Percentiles rank a stretch among this genome's conserved stretches.
These are phyloP conservation scores for Populus trichocarpa DNA, from an alignment of 441 rosid genomes.

Conservation along the genomic window DNA sequence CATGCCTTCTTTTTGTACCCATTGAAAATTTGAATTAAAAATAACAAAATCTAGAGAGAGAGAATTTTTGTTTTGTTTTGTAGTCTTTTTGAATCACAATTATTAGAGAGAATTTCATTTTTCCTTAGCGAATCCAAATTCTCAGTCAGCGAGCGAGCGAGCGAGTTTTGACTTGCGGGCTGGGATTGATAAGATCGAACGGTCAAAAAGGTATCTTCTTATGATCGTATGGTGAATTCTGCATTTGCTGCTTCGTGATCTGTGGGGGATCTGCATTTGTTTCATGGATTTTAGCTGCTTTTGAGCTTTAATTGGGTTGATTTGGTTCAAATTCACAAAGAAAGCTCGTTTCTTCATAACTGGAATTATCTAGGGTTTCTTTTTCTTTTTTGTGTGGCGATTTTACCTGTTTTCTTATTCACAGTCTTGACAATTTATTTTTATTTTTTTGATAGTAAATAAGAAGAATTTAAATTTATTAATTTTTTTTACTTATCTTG, in stretches of 20 bases:
- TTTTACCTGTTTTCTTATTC: neutral
- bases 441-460: no score
- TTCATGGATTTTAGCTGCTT: neutral
- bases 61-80: neutral
- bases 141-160: neutral
- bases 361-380: no score
- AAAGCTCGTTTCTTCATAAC: no score
- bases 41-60: neutral
- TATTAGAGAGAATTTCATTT: neutral
- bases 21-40: no score
- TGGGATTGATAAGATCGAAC: neutral
- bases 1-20: neutral
- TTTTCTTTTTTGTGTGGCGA: no score
- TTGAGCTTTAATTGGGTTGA: neutral
- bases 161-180: neutral
- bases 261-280: neutral
- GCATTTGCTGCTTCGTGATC: neutral
- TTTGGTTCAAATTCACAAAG: neutral
- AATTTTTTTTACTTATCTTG: conserved; percentile 17
- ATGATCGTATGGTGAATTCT: neutral
- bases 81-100: neutral
- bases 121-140: neutral
- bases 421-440: neutral
- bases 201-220: neutral
- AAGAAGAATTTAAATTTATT: neutral